A percentile compares a stretch with the other conserved stretches of the same genome.
Evolutionary conservation across 1,139 yeast genomes (phyloP).

Genomic region (Candida gigantensis): DNA sequence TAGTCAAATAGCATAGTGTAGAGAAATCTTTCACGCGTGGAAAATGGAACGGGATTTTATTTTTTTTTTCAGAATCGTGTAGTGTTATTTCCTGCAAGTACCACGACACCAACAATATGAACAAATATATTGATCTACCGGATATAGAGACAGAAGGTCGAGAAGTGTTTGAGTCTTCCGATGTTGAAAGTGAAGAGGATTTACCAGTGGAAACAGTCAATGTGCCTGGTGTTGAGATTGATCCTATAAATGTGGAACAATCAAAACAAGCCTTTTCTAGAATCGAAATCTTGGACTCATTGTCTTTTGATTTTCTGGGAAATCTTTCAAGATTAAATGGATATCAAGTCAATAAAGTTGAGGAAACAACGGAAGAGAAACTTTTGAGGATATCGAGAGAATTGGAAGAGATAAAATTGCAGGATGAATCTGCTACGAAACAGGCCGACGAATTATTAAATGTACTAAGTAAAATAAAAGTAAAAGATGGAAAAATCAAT

Average conservation of each 20-base stretch:
- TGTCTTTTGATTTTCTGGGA: constrained; percentile 42
- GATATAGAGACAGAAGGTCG: constrained; percentile 29
- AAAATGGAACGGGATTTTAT: too few relatives aligned
- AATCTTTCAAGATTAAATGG: constrained; percentile 29
- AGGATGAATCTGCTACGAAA: constrained; percentile 4
- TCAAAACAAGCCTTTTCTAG: constrained; percentile 24
- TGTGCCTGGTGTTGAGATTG: constrained; percentile 16
- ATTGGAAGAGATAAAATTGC: constrained; percentile 35
- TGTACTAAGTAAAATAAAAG: constrained; percentile 7
- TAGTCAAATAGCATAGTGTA: too few relatives aligned
- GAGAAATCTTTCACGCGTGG: too few relatives aligned
- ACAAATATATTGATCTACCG: constrained; percentile 27
- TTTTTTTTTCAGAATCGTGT: neutral
- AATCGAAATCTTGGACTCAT: constrained; percentile 17
- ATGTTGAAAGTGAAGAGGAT: constrained; percentile 36
- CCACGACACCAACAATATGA: constrained; percentile 7
- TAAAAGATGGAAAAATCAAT: neutral
- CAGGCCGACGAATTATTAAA: constrained; percentile 11
- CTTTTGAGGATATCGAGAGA: constrained; percentile 48
- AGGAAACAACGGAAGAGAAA: constrained; percentile 45
- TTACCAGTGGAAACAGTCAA: neutral
- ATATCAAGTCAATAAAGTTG: constrained; percentile 22
- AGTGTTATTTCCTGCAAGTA: neutral
- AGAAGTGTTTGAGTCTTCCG: constrained; percentile 54
- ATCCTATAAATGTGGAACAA: constrained; percentile 21